phyloP scores from a whole-genome alignment of 2,329 filamentous ascomycete genomes.

The Fusarium cyanostomum region DNA sequence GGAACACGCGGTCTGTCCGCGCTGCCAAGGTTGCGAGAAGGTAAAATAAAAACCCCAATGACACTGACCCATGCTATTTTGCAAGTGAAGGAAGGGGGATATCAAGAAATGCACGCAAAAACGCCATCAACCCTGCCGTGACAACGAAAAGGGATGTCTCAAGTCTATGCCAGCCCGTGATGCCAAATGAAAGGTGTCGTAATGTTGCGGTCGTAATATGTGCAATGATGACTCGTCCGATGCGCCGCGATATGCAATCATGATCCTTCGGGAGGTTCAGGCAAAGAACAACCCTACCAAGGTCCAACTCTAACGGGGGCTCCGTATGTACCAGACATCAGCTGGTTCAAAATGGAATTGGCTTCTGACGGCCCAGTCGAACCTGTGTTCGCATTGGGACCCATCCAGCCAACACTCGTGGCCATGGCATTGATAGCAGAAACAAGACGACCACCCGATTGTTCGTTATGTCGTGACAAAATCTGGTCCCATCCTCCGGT shows the following conservation, averaged over 20 bases:
- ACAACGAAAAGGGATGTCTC: slow-evolving; percentile 42
- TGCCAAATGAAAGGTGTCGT: slow-evolving; percentile 48
- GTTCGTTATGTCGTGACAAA: slow-evolving; percentile 86
- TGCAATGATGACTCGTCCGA: slow-evolving; percentile 38
- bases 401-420: slow-evolving; percentile 81
- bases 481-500: slow-evolving; percentile 93
- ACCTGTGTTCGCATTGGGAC: slow-evolving; percentile 47
- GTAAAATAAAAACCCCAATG: slow-evolving; percentile 15
- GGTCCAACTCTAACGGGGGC: slow-evolving; percentile 70
- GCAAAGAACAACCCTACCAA: slow-evolving; percentile 55
- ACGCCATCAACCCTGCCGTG: slow-evolving; percentile 47
- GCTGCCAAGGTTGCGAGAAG: slow-evolving; percentile 10
- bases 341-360: slow-evolving; percentile 69
- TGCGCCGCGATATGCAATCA: slow-evolving; percentile 41
- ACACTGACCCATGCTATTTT: slow-evolving; percentile 38
- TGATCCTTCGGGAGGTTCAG: slow-evolving; percentile 17
- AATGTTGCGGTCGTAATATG: slow-evolving; percentile 48
- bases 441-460: slow-evolving; percentile 82
- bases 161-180: slow-evolving; percentile 51
- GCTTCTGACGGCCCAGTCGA: slow-evolving; percentile 51
- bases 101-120: slow-evolving; percentile 45
- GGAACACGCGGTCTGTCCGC: slow-evolving; percentile 29
- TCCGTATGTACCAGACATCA: slow-evolving; percentile 68
- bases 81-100: slow-evolving; percentile 42
- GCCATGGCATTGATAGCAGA: slow-evolving; percentile 82